Base-by-base conservation (phyloP, 2,329 filamentous ascomycete species). In the Ophiocordyceps sinensis region DNA sequence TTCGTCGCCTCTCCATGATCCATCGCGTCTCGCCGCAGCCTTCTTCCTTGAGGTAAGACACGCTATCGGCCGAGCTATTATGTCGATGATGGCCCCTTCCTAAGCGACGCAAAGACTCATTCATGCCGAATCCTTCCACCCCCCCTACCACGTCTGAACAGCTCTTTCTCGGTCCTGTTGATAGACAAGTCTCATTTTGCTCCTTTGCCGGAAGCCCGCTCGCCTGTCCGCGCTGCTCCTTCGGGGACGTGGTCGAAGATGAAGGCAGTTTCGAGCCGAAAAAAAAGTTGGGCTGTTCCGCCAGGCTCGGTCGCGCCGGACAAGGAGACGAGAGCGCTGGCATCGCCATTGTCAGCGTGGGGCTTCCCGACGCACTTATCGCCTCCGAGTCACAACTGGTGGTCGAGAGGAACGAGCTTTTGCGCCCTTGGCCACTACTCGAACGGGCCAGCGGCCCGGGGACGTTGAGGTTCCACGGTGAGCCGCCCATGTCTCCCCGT, bases 41-140 rank as follows among this genome's bases (percentile, higher is more conserved):
- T 37, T 78, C 75, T 51, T 81, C 77, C 45, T 79, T 75, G 37
- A 71, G 70, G 55, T 86, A 86, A 7, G 79, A 79, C 29, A 86
- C 76, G 46, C 78, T 82, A 48, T 84, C 81, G 2, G 77, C 67
- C 37, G 75, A 81, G 39, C 71, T 63, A 47, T 67, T 70, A 47
- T 72, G 64, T 13, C 65, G 60, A 47, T 73, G 71, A 28, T 75
- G 72, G n/a, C 68, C 66, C 35, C 51, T 56, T 9, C 47, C 45
- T 1, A 48, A 39, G 6, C 43, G 48, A 32, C 45, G 45, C 32
- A 40, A 47, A 21, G 31, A 41, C 21, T 41, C 39, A 34, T 39
- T 47, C 31, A 51, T 48, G 23, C 26, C 29, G 36, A 29, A 37
- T 7, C 32, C 41, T n/a, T 48, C 45, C 7, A 35, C 19, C 7